Evolutionary conservation across 495 filamentous ascomycete species (phyloP).

Genomic region (Penicillium lagena): DNA sequence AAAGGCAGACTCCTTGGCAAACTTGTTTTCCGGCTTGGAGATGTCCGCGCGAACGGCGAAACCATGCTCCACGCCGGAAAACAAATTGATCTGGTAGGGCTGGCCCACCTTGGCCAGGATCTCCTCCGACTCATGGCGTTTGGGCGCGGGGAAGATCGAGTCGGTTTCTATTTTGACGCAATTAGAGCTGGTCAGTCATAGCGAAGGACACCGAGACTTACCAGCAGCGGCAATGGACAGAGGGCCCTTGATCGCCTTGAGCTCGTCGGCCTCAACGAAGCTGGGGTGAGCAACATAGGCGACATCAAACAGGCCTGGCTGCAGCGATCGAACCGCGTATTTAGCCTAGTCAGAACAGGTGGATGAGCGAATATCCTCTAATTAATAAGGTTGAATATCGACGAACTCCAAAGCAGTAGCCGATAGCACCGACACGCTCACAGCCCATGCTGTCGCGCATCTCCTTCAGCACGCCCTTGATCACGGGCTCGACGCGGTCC

Average conservation of each 20-base stretch:
- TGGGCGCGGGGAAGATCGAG: slow-evolving; percentile 58
- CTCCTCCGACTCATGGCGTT: slow-evolving; percentile 50
- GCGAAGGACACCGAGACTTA: slow-evolving; percentile 14
- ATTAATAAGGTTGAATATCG: not conserved
- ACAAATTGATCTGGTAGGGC: slow-evolving; percentile 72
- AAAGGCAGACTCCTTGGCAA: slow-evolving; percentile 72
- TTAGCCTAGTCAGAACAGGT: slow-evolving; percentile 23
- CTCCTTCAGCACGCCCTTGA: slow-evolving; percentile 47
- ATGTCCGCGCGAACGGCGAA: slow-evolving; percentile 63
- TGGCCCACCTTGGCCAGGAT: slow-evolving; percentile 47
- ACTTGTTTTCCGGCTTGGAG: slow-evolving; percentile 46
- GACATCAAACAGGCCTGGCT: slow-evolving; percentile 38
- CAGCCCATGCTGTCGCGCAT: slow-evolving; percentile 45
- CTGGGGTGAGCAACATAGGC: slow-evolving; percentile 68
- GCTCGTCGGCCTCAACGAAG: slow-evolving; percentile 64
- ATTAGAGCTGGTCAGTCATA: not conserved
- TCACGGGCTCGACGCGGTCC: slow-evolving; percentile 53
- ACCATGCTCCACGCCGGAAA: slow-evolving; percentile 63
- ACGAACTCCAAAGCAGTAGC: slow-evolving; percentile 69
- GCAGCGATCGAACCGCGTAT: slow-evolving; percentile 40
- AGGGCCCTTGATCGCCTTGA: slow-evolving; percentile 57
- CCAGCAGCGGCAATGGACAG: slow-evolving; percentile 65
- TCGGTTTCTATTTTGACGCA: slow-evolving; percentile 52
- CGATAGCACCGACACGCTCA: slow-evolving; percentile 60
- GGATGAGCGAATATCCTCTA: not conserved